Percentiles rank a stretch among this genome's conserved stretches.
These are phyloP conservation scores for Gymnopus androsaceus DNA, from an alignment of 1,284 basidiomycete species.

Conservation along the genomic window DNA sequence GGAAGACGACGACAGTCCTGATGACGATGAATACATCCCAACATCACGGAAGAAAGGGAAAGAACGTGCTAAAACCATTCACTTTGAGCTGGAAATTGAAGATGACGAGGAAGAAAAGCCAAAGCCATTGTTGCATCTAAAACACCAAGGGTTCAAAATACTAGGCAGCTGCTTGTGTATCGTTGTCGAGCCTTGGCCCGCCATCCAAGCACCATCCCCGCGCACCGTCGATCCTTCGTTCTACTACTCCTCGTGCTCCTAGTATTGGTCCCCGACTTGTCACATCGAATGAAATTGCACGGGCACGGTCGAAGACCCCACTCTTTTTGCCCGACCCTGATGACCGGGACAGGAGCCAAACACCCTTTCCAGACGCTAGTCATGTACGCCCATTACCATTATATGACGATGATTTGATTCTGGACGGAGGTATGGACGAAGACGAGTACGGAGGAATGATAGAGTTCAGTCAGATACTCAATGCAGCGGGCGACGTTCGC, in stretches of 20 bases:
- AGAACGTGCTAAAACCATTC: constrained; percentile 11
- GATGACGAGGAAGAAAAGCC: constrained; percentile 65
- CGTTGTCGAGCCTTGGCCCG: constrained; percentile 76
- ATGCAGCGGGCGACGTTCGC: constrained; percentile 53
- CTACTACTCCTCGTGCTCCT: constrained; percentile 28
- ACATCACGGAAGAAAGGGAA: neutral
- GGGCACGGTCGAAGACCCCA: constrained; percentile 48
- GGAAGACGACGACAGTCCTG: constrained; percentile 27
- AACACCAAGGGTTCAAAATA: constrained; percentile 67
- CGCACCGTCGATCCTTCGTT: constrained; percentile 34
- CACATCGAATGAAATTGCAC: constrained; percentile 22
- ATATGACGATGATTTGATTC: constrained; percentile 33
- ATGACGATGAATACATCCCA: constrained; percentile 13
- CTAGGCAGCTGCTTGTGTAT: constrained; percentile 72
- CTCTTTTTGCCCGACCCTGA: constrained; percentile 70
- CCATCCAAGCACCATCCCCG: constrained; percentile 35
- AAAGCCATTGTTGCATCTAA: constrained; percentile 65
- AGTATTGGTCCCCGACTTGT: constrained; percentile 37
- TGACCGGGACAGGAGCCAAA: constrained; percentile 40
- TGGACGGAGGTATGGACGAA: constrained; percentile 32
- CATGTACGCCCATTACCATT: constrained; percentile 42
- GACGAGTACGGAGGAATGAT: constrained; percentile 61
- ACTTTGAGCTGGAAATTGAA: constrained; percentile 33
- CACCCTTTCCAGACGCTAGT: constrained; percentile 33
- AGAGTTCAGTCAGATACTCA: constrained; percentile 72